Evolutionary conservation across 139 green algal genomes (phyloP), one percentile per base, ranked within the genome.

Genomic region (Chlamydomonas eustigma): DNA sequence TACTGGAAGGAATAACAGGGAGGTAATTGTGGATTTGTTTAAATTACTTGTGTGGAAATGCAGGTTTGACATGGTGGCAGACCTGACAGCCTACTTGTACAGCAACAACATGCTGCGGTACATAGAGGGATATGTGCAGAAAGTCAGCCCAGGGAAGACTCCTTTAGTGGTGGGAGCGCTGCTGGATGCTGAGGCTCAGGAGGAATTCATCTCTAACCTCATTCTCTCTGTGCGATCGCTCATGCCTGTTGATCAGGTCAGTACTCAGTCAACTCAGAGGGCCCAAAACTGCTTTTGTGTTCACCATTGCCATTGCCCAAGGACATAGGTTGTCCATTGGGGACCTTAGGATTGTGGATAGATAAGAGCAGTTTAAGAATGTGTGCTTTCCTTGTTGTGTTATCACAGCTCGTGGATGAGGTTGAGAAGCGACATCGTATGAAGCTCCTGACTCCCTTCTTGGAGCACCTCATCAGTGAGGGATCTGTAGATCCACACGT

Each of bases 101-200:
- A 80, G 68, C 73, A 84, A 84, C 81, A 88, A 85, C 81, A 80
- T 91, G 82, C 80, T 89, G 51, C 89, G 93, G 38, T 99, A 98
- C 91, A 99, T 99, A 65, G 96, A 99, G 87, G 96, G 94, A 37
- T 99, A 99, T 74, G 95, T 98, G 58, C 96, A 99, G 87, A 99
- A 99, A 87, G 95, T 94, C 25, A 89, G 86, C 28, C 89, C 89
- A 0, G 74, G 51, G 74, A 92, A 93, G 76, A 83, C 90, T 1
- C 90, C 88, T 39, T 58, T 78, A 50, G 95, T 99, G 66, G 94
- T 98, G 33, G 96, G 93, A n/a, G 93, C 91, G 32, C 88, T 99
- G 81, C 87, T 99, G 74, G 96, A 99, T 75, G 86, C 85, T 4
- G 96, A 99, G 87, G 95, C 94, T 5, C 78, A 91, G 2, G 94